A percentile compares a stretch with the other conserved stretches of the same genome.
Evolutionary conservation across 2,329 filamentous ascomycete genomes (phyloP).

Genomic region (Rhinocladiella similis): DNA sequence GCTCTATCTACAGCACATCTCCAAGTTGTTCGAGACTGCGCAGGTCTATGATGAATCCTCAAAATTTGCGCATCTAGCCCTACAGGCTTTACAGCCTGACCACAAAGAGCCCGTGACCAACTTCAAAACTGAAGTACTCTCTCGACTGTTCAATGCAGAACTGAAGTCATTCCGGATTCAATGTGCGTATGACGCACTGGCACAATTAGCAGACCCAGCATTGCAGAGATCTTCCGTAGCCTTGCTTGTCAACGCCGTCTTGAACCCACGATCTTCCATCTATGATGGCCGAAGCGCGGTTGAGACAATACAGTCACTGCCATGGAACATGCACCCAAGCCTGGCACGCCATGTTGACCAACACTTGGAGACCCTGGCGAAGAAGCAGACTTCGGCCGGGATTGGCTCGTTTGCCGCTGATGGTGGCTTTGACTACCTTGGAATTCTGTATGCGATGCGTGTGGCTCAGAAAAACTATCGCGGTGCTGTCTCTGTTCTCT

Average conservation of each 20-base stretch:
- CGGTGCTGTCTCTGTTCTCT: conserved; percentile 61
- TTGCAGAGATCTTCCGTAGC: conserved; percentile 72
- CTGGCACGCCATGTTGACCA: conserved; percentile 78
- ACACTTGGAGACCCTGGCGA: conserved; percentile 71
- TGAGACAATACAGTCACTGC: conserved; percentile 68
- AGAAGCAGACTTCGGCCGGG: conserved; percentile 63
- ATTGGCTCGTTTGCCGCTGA: not conserved
- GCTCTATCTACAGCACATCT: conserved; percentile 83
- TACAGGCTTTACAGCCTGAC: conserved; percentile 59
- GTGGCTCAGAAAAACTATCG: conserved; percentile 83
- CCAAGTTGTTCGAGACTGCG: conserved; percentile 75
- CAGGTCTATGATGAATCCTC: conserved; percentile 78
- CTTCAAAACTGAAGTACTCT: conserved; percentile 70
- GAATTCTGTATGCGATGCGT: conserved; percentile 88
- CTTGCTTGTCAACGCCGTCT: conserved; percentile 58
- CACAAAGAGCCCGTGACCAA: conserved; percentile 37
- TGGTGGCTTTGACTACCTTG: conserved; percentile 68
- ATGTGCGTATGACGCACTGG: conserved; percentile 76
- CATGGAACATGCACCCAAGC: conserved; percentile 63
- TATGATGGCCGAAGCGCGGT: conserved; percentile 46
- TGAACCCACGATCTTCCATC: conserved; percentile 35
- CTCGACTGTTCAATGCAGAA: conserved; percentile 79
- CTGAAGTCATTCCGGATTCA: conserved; percentile 78
- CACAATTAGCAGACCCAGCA: conserved; percentile 69
- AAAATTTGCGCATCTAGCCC: conserved; percentile 75